These are phyloP conservation scores for Paecilomyces sp. DNA, from an alignment of 2,329 filamentous ascomycete genomes.

Conservation along the genomic window DNA sequence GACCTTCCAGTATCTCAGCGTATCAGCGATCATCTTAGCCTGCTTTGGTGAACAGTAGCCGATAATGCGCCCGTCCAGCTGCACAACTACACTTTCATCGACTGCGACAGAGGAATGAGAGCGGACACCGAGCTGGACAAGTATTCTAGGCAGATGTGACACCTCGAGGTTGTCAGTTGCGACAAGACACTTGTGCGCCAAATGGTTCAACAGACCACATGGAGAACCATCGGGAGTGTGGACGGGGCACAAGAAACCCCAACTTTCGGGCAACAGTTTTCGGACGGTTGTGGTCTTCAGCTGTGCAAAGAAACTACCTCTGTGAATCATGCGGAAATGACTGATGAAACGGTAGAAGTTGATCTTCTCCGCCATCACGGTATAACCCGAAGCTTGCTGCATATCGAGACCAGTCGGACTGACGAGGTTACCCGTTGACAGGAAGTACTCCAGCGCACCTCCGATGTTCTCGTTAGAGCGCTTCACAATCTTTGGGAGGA, in stretches of 20 bases:
- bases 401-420: conserved; percentile 88
- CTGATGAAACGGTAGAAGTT: conserved; percentile 98
- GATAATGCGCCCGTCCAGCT: conserved; percentile 82
- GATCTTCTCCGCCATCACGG: conserved; percentile 95
- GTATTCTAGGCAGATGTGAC: conserved; percentile 64
- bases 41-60: conserved; percentile 86
- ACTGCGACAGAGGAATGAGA: conserved; percentile 69
- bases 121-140: conserved; percentile 72
- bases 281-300: conserved; percentile 94
- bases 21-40: conserved; percentile 74
- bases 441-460: conserved; percentile 82
- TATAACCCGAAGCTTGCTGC: conserved; percentile 91
- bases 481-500: conserved; percentile 67
- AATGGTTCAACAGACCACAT: conserved; percentile 88
- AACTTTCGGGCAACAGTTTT: conserved; percentile 91
- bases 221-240: conserved; percentile 95
- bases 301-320: conserved; percentile 97
- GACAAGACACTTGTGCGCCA: conserved; percentile 90
- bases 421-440: conserved; percentile 89
- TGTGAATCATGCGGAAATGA: conserved; percentile 98
- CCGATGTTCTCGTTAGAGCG: conserved; percentile 85
- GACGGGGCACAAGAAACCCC: conserved; percentile 95
- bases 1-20: conserved; percentile 91
- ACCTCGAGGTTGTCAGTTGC: conserved; percentile 69
- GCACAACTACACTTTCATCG: conserved; percentile 78